phyloP scores from a whole-genome alignment of 2,329 filamentous ascomycete species.

The Cladophialophora bantiana region DNA sequence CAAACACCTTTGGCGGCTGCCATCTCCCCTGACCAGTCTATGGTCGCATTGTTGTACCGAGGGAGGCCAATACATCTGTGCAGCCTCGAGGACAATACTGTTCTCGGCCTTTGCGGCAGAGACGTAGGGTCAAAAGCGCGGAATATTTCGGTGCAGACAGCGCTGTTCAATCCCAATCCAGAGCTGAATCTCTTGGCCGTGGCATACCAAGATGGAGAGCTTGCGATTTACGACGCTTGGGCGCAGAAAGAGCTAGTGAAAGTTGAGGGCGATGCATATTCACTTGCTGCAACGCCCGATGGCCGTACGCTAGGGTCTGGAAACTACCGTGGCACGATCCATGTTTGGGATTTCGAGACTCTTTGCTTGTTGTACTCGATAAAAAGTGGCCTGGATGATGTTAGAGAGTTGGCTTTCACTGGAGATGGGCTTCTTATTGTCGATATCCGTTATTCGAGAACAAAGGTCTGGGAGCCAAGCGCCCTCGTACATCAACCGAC shows the following conservation, averaged over 20 bases:
- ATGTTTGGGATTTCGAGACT: slow-evolving; percentile 15
- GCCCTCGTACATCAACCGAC: slow-evolving; percentile 2
- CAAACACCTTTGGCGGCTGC: slow-evolving; percentile 1
- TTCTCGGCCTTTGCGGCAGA: neutral
- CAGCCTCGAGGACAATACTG: slow-evolving; percentile 5
- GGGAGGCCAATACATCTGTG: slow-evolving; percentile 7
- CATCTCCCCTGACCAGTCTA: neutral
- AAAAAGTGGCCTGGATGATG: slow-evolving; percentile 6
- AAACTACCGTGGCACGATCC: slow-evolving; percentile 7
- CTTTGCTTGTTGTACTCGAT: slow-evolving; percentile 5
- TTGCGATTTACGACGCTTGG: slow-evolving; percentile 8
- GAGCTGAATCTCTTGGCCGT: neutral
- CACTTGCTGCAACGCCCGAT: slow-evolving; percentile 7
- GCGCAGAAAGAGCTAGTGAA: neutral
- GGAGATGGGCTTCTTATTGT: slow-evolving; percentile 14
- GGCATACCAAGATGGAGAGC: slow-evolving; percentile 16
- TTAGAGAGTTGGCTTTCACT: slow-evolving; percentile 7
- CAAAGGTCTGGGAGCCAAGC: slow-evolving; percentile 14
- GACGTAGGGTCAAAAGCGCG: slow-evolving; percentile 4
- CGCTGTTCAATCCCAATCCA: slow-evolving; percentile 7
- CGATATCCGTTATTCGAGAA: slow-evolving; percentile 10
- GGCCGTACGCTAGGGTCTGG: slow-evolving; percentile 13
- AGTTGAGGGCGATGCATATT: slow-evolving; percentile 8
- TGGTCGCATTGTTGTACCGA: slow-evolving; percentile 12
- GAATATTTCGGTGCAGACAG: slow-evolving; percentile 8